Conservation (phyloP, 768 basidiomycete genomes). For the Podaxis carcinomalis region DNA sequence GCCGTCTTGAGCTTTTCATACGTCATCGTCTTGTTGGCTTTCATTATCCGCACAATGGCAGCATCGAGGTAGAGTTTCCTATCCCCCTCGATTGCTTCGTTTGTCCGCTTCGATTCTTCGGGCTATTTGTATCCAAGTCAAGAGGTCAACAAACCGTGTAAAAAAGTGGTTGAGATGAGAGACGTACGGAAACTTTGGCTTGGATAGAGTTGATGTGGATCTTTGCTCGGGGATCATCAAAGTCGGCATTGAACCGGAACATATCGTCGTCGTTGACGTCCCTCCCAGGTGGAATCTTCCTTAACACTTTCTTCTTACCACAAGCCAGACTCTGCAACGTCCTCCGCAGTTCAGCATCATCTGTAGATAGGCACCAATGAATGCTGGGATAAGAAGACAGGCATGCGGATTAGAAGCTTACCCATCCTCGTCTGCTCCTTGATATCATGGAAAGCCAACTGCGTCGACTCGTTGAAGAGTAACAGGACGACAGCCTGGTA, state of each 20-base stretch:
- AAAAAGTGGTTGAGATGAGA: not conserved
- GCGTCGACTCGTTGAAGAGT: slow-evolving; percentile 71
- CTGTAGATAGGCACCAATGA: slow-evolving; percentile 30
- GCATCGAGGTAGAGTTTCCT: slow-evolving; percentile 85
- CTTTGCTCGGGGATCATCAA: slow-evolving; percentile 72
- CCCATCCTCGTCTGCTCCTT: slow-evolving; percentile 66
- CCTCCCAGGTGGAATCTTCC: slow-evolving; percentile 71
- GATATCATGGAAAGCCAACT: slow-evolving; percentile 65
- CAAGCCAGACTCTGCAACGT: slow-evolving; percentile 92
- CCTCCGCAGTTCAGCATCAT: slow-evolving; percentile 66
- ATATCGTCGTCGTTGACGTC: slow-evolving; percentile 74
- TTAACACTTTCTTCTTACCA: slow-evolving; percentile 84
- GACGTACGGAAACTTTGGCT: slow-evolving; percentile 80
- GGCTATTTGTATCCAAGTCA: slow-evolving; percentile 39
- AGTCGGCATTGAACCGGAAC: slow-evolving; percentile 80
- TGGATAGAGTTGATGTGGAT: slow-evolving; percentile 97
- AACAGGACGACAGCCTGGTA: slow-evolving; percentile 87
- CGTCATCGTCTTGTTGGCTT: slow-evolving; percentile 79
- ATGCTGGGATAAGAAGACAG: slow-evolving; percentile 19
- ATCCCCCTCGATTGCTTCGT: slow-evolving; percentile 81
- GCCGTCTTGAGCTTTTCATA: slow-evolving; percentile 78
- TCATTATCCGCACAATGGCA: slow-evolving; percentile 97
- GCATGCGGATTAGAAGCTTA: slow-evolving; percentile 30
- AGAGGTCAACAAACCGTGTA: slow-evolving; percentile 1
- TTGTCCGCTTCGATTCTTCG: slow-evolving; percentile 83